These are phyloP conservation scores for Exophiala lecanii-corni DNA, from an alignment of 2,329 filamentous ascomycete genomes.

Conservation along the genomic window DNA sequence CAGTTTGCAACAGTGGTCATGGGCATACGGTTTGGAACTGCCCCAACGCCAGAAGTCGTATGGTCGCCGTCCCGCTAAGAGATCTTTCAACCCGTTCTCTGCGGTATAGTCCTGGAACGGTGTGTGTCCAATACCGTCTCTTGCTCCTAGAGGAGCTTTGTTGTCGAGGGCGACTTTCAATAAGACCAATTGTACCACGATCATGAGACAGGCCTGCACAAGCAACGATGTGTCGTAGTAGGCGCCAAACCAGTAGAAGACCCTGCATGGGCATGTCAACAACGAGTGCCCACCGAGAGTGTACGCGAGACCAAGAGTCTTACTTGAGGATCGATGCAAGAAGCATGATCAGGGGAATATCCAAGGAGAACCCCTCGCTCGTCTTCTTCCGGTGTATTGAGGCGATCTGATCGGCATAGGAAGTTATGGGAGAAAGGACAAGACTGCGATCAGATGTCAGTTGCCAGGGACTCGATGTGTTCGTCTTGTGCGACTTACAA, in stretches of 20 bases:
- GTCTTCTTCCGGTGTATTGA: constrained; percentile 57
- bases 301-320: too few species aligned
- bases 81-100: constrained; percentile 19
- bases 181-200: constrained; percentile 53
- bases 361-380: constrained; percentile 61
- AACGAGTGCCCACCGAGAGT: too few species aligned
- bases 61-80: constrained; percentile 40
- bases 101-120: constrained; percentile 35
- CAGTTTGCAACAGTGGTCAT: background rate
- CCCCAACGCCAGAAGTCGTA: constrained; percentile 64
- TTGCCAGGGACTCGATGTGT: constrained; percentile 2
- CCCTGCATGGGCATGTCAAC: too few species aligned
- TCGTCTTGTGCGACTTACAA: constrained; percentile 37
- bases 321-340: constrained; percentile 60
- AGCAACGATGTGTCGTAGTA: constrained; percentile 57
- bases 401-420: constrained; percentile 63
- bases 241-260: constrained; percentile 63
- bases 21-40: constrained; percentile 43
- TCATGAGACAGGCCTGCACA: constrained; percentile 57
- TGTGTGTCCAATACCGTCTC: constrained; percentile 38
- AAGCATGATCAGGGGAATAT: constrained; percentile 65
- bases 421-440: constrained; percentile 59
- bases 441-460: constrained; percentile 39
- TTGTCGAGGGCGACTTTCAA: constrained; percentile 59
- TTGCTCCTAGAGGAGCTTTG: constrained; percentile 41